phyloP scores from a whole-genome alignment of 179 eudicot species.

The Camellia oleifera region DNA sequence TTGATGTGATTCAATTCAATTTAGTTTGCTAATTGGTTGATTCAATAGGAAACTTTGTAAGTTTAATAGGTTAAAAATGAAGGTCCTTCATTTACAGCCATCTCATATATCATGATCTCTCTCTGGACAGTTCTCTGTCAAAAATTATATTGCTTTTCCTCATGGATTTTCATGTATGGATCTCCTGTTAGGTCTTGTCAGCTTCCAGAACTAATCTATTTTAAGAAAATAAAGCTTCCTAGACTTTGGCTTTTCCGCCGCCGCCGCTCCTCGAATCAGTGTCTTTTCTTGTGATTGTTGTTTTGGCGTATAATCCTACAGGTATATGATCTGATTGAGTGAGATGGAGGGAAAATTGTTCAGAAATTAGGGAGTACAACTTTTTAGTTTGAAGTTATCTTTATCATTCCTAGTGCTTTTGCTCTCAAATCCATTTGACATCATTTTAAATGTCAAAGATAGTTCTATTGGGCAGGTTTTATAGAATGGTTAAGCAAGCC shows the following conservation, averaged over 20 bases:
- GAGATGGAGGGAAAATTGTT: background rate
- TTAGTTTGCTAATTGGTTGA: slow-evolving; percentile 1
- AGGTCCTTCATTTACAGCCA: background rate
- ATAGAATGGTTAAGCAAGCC: background rate
- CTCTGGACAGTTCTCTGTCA: background rate
- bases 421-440: background rate
- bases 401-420: background rate
- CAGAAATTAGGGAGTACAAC: background rate
- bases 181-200: background rate
- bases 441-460: background rate
- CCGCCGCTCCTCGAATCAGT: background rate
- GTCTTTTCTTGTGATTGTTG: background rate
- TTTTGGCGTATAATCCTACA: background rate
- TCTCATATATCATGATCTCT: background rate
- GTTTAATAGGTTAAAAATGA: background rate
- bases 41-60: background rate
- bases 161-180: background rate
- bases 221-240: too few species aligned
- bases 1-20: background rate
- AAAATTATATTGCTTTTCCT: background rate
- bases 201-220: background rate
- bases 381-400: background rate
- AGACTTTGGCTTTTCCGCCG: background rate
- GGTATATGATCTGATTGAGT: background rate
- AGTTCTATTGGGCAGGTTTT: background rate